Base-by-base conservation (phyloP, 2,329 filamentous ascomycete species). In the Balansia obtecta region DNA sequence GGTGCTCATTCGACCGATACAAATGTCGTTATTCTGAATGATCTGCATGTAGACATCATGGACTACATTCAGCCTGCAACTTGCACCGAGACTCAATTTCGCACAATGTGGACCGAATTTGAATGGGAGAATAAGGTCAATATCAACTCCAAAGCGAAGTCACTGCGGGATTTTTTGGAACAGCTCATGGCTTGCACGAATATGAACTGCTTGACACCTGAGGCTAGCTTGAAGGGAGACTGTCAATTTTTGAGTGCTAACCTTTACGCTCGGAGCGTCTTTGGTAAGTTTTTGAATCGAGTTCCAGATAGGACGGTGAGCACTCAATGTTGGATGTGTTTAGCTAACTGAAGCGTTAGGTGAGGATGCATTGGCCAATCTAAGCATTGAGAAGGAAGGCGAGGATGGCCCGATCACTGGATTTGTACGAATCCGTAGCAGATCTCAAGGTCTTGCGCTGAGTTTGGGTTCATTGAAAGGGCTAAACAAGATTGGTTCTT, bases 121-220 rank as follows among this genome's bases (percentile, higher is more conserved):
- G 93, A 98, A 67, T 98, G 93, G 93, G 93, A 98, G 76, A 98
- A 98, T 74, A 98, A 98, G 79, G 91, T 98, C 68, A 98, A 98
- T 72, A 97, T 98, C 72, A 96, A 96, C 71, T 94, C 88, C 56
- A 97, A 96, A 76, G 88, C 88, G 58, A 95, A 91, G 74, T 85
- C 81, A 30, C 75, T 98, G 54, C 82, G 91, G 46, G 88, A 94
- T 18, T 98, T 98, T 80, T 72, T 98, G 56, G 85, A 88, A 59
- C 85, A 95, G 65, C 74, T 98, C 53, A 97, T 97, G 93, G 88
- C 89, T 54, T 91, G 86, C 66, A 98, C 93, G 49, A 97, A 98
- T 70, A 98, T 98, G 93, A 93, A 84, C 66, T 98, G 93, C 68
- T 72, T 98, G 61, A 98, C 93, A 7, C 93, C 93, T 3, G 93